These are phyloP conservation scores for Alternaria hordeiaustralica DNA, from an alignment of 2,329 filamentous ascomycete genomes.

Conservation along the genomic window DNA sequence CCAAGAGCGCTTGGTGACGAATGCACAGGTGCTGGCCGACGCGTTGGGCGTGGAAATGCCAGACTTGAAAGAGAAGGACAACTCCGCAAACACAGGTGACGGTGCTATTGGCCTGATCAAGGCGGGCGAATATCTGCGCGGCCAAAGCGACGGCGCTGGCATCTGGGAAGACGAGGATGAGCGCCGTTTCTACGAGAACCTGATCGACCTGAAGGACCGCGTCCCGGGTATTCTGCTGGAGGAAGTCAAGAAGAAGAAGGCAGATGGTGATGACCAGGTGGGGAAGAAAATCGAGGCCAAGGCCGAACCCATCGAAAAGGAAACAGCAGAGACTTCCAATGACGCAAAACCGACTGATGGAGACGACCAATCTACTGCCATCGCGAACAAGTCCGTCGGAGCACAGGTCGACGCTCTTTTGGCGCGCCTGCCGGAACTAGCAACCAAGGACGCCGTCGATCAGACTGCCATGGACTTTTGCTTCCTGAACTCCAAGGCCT, in stretches of 20 bases:
- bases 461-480: slow-evolving; percentile 95
- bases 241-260: slow-evolving; percentile 92
- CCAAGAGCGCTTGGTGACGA: slow-evolving; percentile 87
- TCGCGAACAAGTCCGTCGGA: slow-evolving; percentile 96
- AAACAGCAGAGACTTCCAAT: slow-evolving; percentile 51
- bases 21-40: slow-evolving; percentile 90
- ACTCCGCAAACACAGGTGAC: slow-evolving; percentile 68
- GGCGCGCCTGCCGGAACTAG: slow-evolving; percentile 85
- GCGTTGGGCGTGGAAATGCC: slow-evolving; percentile 91
- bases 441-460: slow-evolving; percentile 89
- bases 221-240: slow-evolving; percentile 93
- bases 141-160: slow-evolving; percentile 86
- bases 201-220: slow-evolving; percentile 93
- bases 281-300: slow-evolving; percentile 72
- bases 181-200: slow-evolving; percentile 95
- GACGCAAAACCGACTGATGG: slow-evolving; percentile 61
- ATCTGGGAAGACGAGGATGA: slow-evolving; percentile 99
- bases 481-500: slow-evolving; percentile 97
- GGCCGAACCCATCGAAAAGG: slow-evolving; percentile 43
- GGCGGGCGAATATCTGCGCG: slow-evolving; percentile 88
- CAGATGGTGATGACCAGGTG: slow-evolving; percentile 79
- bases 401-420: slow-evolving; percentile 94
- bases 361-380: slow-evolving; percentile 90
- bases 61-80: slow-evolving; percentile 83
- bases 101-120: slow-evolving; percentile 92